Evolutionary conservation across 306 rosid species (phyloP), one percentile per base, ranked within the genome.

Genomic region (Aeschynomene evenia): DNA sequence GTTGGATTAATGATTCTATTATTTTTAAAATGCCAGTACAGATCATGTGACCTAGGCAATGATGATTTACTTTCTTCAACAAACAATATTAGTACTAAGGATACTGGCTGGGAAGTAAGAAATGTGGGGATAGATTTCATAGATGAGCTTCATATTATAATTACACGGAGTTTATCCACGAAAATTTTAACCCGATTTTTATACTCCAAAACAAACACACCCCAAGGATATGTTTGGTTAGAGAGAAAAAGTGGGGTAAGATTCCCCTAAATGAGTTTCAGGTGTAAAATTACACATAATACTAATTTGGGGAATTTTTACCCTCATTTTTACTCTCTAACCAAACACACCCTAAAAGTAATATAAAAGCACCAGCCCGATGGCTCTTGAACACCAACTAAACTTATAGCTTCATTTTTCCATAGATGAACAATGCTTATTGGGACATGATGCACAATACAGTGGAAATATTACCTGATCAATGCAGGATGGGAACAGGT

Each of bases 401-500:
- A 22, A 73, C 71, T 61, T 69, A 58, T 15, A 31, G 39, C 61
- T 21, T 46, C 50, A 39, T 48, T 68, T 48, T 68, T 77, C 14
- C n/a, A 33, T 49, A 57, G 65, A 13, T 45, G 16, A 31, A 29
- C 34, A 59, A 52, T n/a, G 15, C 37, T 54, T 42, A 21, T 5
- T 52, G 22, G 36, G 48, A 63, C 16, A 34, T 39, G 57, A 70
- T 67, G 37, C 51, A 75, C 10, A 68, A 68, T 13, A 60, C 48
- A 49, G 73, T 16, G 29, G 53, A 63, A 54, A 42, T 31, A 63
- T 63, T 84, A 91, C 99, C 96, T 95, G 99, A 83, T 95, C 99
- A 77, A 95, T 95, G 71, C 97, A 95, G 26, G 99, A 87, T 49
- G 96, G 99, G 86, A 95, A 95, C 42, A 95, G 85, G 81, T 95